These are phyloP conservation scores for Epicoccum nigrum DNA, from an alignment of 2,329 filamentous ascomycete genomes.

Conservation along the genomic window DNA sequence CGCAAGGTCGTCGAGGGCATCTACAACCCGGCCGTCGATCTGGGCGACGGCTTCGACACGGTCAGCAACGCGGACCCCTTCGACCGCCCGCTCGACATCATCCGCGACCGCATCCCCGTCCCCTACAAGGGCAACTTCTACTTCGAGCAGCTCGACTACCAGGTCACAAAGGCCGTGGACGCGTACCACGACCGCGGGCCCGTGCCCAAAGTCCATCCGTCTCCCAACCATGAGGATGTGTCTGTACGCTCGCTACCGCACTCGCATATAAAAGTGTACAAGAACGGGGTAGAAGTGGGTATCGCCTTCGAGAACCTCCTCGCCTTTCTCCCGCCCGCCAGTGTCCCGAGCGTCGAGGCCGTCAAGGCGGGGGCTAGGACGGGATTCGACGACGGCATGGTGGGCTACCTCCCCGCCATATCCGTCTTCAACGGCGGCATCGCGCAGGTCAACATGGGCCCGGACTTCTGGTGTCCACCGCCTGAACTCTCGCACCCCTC, in stretches of 20 bases:
- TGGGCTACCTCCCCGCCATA: slow-evolving; percentile 94
- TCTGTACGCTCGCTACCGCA: slow-evolving; percentile 85
- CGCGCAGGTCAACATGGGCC: slow-evolving; percentile 92
- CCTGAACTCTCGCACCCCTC: too few species aligned
- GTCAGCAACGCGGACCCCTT: slow-evolving; percentile 37
- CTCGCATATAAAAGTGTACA: slow-evolving; percentile 87
- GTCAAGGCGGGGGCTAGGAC: slow-evolving; percentile 77
- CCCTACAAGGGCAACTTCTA: slow-evolving; percentile 92
- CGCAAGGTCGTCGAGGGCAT: slow-evolving; percentile 85
- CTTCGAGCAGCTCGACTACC: slow-evolving; percentile 92
- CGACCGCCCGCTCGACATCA: slow-evolving; percentile 74
- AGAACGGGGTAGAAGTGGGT: slow-evolving; percentile 86
- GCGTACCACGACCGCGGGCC: slow-evolving; percentile 59
- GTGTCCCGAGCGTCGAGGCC: slow-evolving; percentile 71
- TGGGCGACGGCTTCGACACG: slow-evolving; percentile 63
- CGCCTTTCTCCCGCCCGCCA: slow-evolving; percentile 89
- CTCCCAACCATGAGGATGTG: slow-evolving; percentile 73
- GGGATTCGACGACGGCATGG: slow-evolving; percentile 89
- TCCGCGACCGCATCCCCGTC: slow-evolving; percentile 93
- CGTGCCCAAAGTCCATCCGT: slow-evolving; percentile 70
- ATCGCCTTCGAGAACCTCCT: slow-evolving; percentile 87
- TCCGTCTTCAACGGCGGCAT: slow-evolving; percentile 91
- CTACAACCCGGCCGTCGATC: slow-evolving; percentile 85
- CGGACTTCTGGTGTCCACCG: slow-evolving; percentile 89
- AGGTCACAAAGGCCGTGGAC: slow-evolving; percentile 85